These are phyloP conservation scores for Colletotrichum neosansevieriae DNA, from an alignment of 2,329 filamentous ascomycete species.

Conservation along the genomic window DNA sequence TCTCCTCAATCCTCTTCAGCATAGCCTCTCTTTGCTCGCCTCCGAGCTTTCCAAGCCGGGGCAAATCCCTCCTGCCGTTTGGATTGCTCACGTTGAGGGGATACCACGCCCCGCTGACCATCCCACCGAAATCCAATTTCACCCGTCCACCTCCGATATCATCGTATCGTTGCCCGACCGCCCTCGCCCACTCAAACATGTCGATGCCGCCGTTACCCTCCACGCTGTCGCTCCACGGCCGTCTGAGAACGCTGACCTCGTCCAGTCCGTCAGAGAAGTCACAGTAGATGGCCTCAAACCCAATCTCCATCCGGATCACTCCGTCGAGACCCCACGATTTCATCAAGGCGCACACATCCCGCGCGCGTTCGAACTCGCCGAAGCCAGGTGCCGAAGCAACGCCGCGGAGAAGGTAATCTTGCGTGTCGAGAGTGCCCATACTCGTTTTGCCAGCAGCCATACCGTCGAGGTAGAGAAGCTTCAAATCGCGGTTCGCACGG, in stretches of 20 bases:
- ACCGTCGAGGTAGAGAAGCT: conserved; percentile 77
- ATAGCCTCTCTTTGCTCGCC: conserved; percentile 50
- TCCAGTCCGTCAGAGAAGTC: conserved; percentile 64
- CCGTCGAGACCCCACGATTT: conserved; percentile 71
- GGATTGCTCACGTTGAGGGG: conserved; percentile 61
- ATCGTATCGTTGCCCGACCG: conserved; percentile 58
- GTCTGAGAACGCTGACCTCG: conserved; percentile 49
- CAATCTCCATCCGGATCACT: conserved; percentile 75
- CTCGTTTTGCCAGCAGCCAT: conserved; percentile 74
- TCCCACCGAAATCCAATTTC: conserved; percentile 60
- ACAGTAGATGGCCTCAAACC: conserved; percentile 79
- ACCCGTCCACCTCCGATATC: conserved; percentile 58
- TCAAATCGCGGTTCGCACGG: conserved; percentile 66
- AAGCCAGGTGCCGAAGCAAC: conserved; percentile 40
- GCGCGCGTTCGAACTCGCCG: conserved; percentile 64
- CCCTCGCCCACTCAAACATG: conserved; percentile 55
- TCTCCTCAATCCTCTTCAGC: conserved; percentile 56
- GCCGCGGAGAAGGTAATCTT: conserved; percentile 71
- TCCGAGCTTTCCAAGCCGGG: conserved; percentile 48
- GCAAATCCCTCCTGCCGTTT: conserved; percentile 50
- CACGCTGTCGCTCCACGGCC: conserved; percentile 43
- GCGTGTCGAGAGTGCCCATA: conserved; percentile 76
- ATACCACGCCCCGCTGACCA: conserved; percentile 65
- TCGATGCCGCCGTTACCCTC: conserved; percentile 45
- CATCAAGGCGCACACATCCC: conserved; percentile 67